phyloP scores from a whole-genome alignment of 2,329 filamentous ascomycete species.

The Colletotrichum trifolii region DNA sequence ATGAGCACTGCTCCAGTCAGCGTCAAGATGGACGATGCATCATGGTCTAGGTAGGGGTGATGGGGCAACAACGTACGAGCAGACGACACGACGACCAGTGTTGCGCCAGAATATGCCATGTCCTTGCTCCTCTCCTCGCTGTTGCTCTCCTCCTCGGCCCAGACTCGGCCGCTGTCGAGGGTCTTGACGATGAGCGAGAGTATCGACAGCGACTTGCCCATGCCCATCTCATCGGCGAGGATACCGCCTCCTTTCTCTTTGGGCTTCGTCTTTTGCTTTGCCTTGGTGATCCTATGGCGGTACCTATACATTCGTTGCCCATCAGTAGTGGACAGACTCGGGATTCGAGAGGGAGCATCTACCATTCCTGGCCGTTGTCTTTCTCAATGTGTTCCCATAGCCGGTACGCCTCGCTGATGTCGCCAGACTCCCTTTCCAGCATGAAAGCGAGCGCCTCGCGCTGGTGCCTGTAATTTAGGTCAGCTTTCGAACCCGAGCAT shows the following conservation, averaged over 20 bases:
- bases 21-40: background rate
- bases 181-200: slow-evolving; percentile 60
- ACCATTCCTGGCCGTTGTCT: slow-evolving; percentile 43
- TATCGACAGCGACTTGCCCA: slow-evolving; percentile 67
- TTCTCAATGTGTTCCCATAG: slow-evolving; percentile 45
- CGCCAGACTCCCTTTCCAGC: slow-evolving; percentile 50
- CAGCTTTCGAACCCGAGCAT: no score
- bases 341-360: slow-evolving; percentile 17
- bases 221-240: slow-evolving; percentile 71
- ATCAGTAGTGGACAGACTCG: background rate
- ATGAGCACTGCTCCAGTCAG: slow-evolving; percentile 49
- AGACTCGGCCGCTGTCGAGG: slow-evolving; percentile 47
- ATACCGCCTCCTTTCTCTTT: slow-evolving; percentile 57
- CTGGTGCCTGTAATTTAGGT: slow-evolving; percentile 49
- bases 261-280: slow-evolving; percentile 41
- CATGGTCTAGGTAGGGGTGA: no score
- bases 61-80: slow-evolving; percentile 47
- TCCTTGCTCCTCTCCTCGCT: slow-evolving; percentile 32
- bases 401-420: slow-evolving; percentile 43
- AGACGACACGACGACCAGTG: slow-evolving; percentile 58
- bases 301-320: slow-evolving; percentile 39
- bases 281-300: slow-evolving; percentile 53
- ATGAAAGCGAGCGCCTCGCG: slow-evolving; percentile 51
- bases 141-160: slow-evolving; percentile 42
- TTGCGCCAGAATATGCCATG: slow-evolving; percentile 48